These are phyloP conservation scores for Pulveroboletus sp. DNA, from an alignment of 768 basidiomycete genomes.

Conservation along the genomic window DNA sequence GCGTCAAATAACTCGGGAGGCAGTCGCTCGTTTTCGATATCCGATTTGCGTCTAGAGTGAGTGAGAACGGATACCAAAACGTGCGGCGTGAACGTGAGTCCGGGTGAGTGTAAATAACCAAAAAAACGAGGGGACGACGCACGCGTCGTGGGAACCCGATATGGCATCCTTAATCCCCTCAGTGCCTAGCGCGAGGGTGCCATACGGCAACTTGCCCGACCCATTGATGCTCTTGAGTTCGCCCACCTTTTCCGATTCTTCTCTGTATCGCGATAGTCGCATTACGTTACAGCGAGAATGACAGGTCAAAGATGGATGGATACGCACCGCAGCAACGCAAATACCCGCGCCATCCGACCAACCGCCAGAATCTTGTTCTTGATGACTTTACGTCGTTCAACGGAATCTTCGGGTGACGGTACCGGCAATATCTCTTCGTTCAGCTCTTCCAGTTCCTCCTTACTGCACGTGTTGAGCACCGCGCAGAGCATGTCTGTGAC, in stretches of 20 bases:
- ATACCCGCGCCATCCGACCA: conserved; percentile 93
- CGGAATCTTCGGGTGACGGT: conserved; percentile 41
- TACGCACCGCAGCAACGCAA: conserved; percentile 89
- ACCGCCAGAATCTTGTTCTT: conserved; percentile 99
- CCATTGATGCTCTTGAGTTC: conserved; percentile 92
- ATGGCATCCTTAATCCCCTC: conserved; percentile 97
- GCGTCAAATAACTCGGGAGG: conserved; percentile 93
- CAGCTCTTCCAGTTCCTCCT: conserved; percentile 91
- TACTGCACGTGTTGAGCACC: conserved; percentile 91
- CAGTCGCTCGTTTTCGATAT: conserved; percentile 98
- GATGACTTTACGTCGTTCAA: conserved; percentile 85
- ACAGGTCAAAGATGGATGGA: too few relatives aligned
- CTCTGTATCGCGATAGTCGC: conserved; percentile 43
- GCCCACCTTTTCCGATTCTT: conserved; percentile 96
- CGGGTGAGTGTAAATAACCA: too few relatives aligned
- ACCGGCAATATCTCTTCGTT: conserved; percentile 43
- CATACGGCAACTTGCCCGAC: conserved; percentile 73
- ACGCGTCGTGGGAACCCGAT: conserved; percentile 93
- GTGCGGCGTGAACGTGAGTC: too few relatives aligned
- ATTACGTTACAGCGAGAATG: too few relatives aligned
- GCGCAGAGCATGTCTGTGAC: conserved; percentile 99
- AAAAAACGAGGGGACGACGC: conserved; percentile 47
- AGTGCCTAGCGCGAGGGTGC: conserved; percentile 78
- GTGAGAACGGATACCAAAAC: neutral
- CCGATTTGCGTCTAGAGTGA: conserved; percentile 75